Conservation (phyloP, 2,329 filamentous ascomycete genomes). For the Colletotrichum viniferum region DNA sequence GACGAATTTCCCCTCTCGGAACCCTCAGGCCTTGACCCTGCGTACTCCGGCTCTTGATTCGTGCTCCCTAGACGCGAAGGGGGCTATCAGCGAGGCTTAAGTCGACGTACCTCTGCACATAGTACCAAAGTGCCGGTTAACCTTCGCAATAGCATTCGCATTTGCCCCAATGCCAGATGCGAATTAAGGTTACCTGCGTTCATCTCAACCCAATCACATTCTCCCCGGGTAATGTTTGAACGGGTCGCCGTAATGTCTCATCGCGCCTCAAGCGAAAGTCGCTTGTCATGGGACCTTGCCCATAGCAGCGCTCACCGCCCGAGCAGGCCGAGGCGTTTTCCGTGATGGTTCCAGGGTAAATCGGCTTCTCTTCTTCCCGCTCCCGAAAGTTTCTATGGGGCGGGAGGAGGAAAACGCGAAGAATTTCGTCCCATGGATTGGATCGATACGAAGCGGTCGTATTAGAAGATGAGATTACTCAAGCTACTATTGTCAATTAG, state of each 20-base stretch:
- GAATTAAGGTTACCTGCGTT: background rate
- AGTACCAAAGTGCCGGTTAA: background rate
- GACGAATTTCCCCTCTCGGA: background rate
- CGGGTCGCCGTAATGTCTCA: background rate
- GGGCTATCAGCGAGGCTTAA: background rate
- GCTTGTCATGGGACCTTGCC: background rate
- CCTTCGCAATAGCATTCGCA: background rate
- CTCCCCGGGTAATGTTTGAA: background rate
- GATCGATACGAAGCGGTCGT: background rate
- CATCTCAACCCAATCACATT: background rate
- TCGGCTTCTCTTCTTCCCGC: background rate
- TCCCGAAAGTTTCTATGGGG: background rate
- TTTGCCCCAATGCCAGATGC: background rate
- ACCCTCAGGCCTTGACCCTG: background rate
- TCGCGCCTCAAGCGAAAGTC: background rate
- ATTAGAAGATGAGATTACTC: background rate
- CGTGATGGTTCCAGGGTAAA: background rate
- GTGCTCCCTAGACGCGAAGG: background rate
- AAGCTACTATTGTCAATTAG: fast-evolving
- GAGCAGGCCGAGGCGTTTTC: background rate
- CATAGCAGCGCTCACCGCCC: background rate
- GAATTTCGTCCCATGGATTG: background rate
- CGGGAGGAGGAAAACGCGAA: too few species aligned
- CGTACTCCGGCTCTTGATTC: background rate
- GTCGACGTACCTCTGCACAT: background rate